These are phyloP conservation scores for Rhodomyrtus tomentosa DNA, from an alignment of 345 rosid genomes.

Conservation along the genomic window DNA sequence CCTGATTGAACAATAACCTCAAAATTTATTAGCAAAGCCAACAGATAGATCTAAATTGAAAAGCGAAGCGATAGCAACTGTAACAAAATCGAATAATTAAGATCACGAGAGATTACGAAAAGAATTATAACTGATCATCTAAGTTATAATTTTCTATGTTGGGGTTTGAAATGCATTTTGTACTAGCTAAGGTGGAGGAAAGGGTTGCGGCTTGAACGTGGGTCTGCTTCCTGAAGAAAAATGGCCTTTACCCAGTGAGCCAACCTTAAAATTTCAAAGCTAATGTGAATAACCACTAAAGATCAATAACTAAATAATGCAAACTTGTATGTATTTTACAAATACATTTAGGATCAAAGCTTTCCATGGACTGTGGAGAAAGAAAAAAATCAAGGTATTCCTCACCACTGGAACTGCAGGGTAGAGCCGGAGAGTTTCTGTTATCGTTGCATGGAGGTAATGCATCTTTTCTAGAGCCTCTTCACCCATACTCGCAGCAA, in stretches of 20 bases:
- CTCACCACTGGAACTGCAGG: slow-evolving; percentile 56
- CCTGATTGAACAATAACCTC: slow-evolving; percentile 12
- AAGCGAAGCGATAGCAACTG: background rate
- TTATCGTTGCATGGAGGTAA: slow-evolving; percentile 49
- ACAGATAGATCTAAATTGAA: background rate
- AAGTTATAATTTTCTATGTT: background rate
- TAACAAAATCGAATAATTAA: background rate
- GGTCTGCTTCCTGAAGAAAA: background rate
- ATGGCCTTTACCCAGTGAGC: background rate
- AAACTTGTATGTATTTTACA: background rate
- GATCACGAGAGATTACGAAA: background rate
- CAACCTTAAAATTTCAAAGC: background rate
- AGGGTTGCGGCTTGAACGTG: background rate
- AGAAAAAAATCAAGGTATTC: background rate
- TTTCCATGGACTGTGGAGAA: background rate
- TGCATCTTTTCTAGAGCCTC: slow-evolving; percentile 38
- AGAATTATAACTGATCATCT: background rate
- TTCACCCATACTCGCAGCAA: slow-evolving; percentile 21
- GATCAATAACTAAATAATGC: background rate
- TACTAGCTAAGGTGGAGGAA: background rate
- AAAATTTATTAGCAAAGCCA: background rate
- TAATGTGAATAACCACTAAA: background rate
- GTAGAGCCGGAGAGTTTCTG: slow-evolving; percentile 46
- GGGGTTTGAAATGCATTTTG: background rate
- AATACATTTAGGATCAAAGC: background rate